Percentiles rank a stretch among this genome's conserved stretches.
phyloP scores from a whole-genome alignment of 2,329 filamentous ascomycete genomes.

The Mollisiaceae sp. region DNA sequence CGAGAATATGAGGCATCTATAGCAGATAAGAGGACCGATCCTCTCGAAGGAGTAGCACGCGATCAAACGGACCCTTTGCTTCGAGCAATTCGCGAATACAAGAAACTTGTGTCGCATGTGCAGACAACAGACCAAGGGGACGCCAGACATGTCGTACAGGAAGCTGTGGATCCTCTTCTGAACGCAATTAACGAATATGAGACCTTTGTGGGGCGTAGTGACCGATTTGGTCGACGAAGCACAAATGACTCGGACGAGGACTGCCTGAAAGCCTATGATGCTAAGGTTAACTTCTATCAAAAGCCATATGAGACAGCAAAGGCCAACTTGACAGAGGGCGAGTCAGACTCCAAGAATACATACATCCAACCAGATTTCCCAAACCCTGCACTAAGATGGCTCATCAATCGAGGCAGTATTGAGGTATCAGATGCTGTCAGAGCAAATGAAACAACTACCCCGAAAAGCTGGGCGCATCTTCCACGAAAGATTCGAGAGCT shows the following conservation, averaged over 20 bases:
- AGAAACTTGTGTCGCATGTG: not conserved
- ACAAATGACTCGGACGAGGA: not conserved
- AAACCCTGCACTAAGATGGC: not conserved
- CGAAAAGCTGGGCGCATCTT: constrained; percentile 10
- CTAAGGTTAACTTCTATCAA: constrained; percentile 19
- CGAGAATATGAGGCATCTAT: constrained; percentile 19
- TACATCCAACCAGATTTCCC: not conserved
- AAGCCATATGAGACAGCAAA: constrained; percentile 7
- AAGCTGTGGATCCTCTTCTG: constrained; percentile 19
- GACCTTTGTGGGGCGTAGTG: not conserved
- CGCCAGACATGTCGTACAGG: not conserved
- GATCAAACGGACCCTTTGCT: constrained; percentile 18
- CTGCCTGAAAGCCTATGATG: constrained; percentile 12
- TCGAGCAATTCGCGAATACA: constrained; percentile 19
- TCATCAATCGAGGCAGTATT: not conserved
- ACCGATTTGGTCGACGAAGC: not conserved
- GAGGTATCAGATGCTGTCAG: not conserved
- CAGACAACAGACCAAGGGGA: not conserved
- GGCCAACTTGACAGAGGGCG: not conserved
- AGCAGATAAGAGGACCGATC: constrained; percentile 6
- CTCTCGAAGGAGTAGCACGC: not conserved
- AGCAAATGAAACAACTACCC: not conserved
- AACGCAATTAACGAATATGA: constrained; percentile 17
- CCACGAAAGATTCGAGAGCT: constrained; percentile 1
- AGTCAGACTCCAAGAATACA: not conserved